phyloP scores from a whole-genome alignment of 441 rosid genomes.

The Populus trichocarpa region DNA sequence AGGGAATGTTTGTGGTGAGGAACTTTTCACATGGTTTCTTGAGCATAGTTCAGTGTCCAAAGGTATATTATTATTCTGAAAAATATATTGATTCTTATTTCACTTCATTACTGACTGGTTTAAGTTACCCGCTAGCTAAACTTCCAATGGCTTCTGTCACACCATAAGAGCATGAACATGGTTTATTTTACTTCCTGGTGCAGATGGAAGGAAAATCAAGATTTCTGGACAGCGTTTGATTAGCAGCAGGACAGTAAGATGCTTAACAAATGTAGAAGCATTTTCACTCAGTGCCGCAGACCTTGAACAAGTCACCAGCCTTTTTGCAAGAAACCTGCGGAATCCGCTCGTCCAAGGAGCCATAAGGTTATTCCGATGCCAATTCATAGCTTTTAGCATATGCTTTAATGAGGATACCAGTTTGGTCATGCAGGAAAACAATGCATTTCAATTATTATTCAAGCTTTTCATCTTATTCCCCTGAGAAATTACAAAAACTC shows the following conservation, averaged over 20 bases:
- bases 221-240: constrained; percentile 41
- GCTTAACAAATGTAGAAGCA: constrained; percentile 79
- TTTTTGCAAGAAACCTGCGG: constrained; percentile 58
- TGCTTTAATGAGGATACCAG: not conserved
- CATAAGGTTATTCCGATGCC: constrained; percentile 41
- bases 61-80: constrained; percentile 30
- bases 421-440: not conserved
- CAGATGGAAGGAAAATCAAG: constrained; percentile 57
- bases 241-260: constrained; percentile 57
- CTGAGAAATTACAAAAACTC: no score
- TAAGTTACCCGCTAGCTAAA: not conserved
- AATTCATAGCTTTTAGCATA: not conserved
- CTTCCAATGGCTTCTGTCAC: not conserved
- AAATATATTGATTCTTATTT: not conserved
- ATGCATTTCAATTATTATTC: not conserved
- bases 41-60: constrained; percentile 61
- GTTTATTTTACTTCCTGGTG: constrained; percentile 7
- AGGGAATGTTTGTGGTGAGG: constrained; percentile 85
- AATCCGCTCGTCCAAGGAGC: constrained; percentile 73
- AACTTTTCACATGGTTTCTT: constrained; percentile 84
- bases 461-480: not conserved
- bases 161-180: no score
- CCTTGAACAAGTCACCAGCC: constrained; percentile 75
- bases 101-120: not conserved
- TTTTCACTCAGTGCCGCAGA: constrained; percentile 76